Base-by-base conservation (phyloP, 2,329 filamentous ascomycete genomes). In the Atkinsonella texensis region DNA sequence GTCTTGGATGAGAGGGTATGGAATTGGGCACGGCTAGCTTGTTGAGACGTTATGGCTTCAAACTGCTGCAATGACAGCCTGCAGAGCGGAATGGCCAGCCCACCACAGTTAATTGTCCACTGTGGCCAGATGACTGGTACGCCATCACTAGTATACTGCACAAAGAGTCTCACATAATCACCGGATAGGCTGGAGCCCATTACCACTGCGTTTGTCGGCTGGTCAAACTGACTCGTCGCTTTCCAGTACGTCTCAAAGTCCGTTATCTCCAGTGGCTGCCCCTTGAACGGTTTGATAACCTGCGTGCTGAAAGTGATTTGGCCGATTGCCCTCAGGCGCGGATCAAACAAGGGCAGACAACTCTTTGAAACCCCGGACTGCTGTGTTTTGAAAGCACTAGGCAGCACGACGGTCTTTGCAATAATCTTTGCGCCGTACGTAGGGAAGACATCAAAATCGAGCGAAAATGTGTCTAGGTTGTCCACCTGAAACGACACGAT, bases 161-260 rank as follows among this genome's bases (percentile, higher is more conserved):
- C 87, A 62, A 89, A 95, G 8, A 98, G 71, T 52, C 90, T 82
- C 23, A 95, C 83, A 66, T 97, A 97, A 62, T 97, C 87, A n/a
- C 93, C 93, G 2, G 89, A 94, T 51, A 98, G 69, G 69, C 91
- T 97, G 10, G 91, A 97, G 0, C 91, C 93, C 0, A 91, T 97
- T 17, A 98, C 88, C 23, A 97, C 81, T 23, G 89, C 87, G 62
- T 80, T 93, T 46, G 89, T 87, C 1, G 69, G 69, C 48, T 87
- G 83, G 64, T 95, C 89, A 46, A 93, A 79, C 59, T 95, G 89
- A 62, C 89, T 95, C 1, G 93, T 98, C 0, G 91, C 91, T 68
- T 97, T 98, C 93, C 93, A 98, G 68, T 98, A 98, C 0, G 93
- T 97, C 56, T 95, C 93, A 60, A 97, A 98, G 63, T 97, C 90